These are phyloP conservation scores for Rhododendron williamsianum DNA, from an alignment of 148 eudicot genomes.

Conservation along the genomic window DNA sequence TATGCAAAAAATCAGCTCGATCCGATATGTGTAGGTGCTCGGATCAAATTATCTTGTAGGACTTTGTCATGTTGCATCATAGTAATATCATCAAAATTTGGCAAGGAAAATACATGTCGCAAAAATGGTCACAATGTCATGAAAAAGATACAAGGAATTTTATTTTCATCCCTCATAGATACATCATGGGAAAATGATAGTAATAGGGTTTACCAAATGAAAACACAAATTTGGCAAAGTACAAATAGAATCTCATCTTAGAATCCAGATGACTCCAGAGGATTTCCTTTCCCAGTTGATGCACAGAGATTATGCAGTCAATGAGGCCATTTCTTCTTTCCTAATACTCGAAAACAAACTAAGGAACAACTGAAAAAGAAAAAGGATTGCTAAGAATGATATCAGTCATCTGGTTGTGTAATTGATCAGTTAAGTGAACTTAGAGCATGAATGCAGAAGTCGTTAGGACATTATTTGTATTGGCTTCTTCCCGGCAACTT, in stretches of 20 bases:
- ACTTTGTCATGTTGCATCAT: background rate
- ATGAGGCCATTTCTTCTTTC: slow-evolving; percentile 18
- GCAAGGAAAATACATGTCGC: background rate
- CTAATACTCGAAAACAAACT: background rate
- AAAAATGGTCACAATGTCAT: background rate
- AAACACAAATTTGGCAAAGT: background rate
- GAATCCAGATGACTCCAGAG: slow-evolving; percentile 2
- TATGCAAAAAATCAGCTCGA: no score
- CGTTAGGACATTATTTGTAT: slow-evolving; percentile 43
- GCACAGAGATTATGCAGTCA: slow-evolving; percentile 37
- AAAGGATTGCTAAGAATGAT: background rate
- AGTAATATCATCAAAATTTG: background rate
- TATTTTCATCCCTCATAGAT: background rate
- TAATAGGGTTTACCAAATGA: background rate
- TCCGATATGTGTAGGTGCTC: no score
- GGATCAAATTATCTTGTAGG: background rate
- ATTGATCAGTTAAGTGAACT: background rate
- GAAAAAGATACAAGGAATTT: background rate
- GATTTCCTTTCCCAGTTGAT: slow-evolving; percentile 8
- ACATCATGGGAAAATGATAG: background rate
- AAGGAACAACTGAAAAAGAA: background rate
- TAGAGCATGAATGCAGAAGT: background rate
- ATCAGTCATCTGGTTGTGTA: background rate
- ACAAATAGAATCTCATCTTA: background rate
- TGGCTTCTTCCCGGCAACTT: slow-evolving; percentile 64